Conservation (phyloP, 2,329 filamentous ascomycete species). For the Thielaviopsis ethacetica region DNA sequence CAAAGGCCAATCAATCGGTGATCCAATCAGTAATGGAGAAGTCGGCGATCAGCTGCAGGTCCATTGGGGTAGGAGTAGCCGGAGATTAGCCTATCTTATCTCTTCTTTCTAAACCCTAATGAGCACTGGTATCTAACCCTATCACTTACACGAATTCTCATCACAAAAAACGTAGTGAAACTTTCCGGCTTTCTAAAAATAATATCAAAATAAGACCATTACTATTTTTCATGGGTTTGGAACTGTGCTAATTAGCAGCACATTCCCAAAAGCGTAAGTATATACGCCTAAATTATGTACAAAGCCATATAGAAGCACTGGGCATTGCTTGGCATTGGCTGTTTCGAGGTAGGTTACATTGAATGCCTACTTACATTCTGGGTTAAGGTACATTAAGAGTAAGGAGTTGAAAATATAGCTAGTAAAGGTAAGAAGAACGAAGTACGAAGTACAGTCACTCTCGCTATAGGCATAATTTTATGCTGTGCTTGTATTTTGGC, state of each 20-base stretch:
- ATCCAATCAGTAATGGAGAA: no score
- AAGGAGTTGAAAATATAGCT: not conserved
- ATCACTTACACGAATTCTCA: no score
- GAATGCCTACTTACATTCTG: not conserved
- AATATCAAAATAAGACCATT: no score
- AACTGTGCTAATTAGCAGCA: no score
- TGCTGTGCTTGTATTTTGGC: no score
- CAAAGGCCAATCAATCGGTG: no score
- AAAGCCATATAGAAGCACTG: not conserved
- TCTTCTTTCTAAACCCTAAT: not conserved
- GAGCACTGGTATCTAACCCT: no score
- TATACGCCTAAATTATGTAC: not conserved
- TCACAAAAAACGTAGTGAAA: no score
- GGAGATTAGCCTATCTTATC: not conserved
- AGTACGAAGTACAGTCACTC: not conserved
- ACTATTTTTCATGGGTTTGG: no score
- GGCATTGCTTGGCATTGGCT: not conserved
- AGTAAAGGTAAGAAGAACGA: no score
- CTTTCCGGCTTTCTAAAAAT: no score
- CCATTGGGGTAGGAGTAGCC: not conserved
- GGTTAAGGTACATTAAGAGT: not conserved
- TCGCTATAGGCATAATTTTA: no score
- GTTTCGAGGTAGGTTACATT: not conserved
- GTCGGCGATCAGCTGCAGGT: not conserved
- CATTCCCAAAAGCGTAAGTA: not conserved